Evolutionary conservation across 1,139 yeast genomes (phyloP).

Genomic region (Magnusiomyces ingens): DNA sequence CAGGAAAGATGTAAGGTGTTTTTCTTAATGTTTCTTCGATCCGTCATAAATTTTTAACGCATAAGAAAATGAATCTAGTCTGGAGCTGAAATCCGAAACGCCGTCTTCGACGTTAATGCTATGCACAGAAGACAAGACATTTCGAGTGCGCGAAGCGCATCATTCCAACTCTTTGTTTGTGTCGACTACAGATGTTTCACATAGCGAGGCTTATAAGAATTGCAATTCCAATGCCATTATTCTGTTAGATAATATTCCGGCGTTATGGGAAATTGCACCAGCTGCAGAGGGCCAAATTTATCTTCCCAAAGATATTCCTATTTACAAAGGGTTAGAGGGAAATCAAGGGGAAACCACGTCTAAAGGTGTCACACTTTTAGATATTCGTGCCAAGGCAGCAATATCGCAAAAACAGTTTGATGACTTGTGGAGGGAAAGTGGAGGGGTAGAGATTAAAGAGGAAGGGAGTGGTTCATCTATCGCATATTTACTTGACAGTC

Average conservation of each 20-base stretch:
- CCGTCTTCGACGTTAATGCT: constrained; percentile 46
- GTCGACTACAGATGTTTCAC: constrained; percentile 21
- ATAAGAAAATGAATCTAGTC: constrained; percentile 34
- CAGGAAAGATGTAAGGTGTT: constrained; percentile 9
- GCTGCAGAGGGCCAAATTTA: constrained; percentile 29
- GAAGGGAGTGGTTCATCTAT: background rate
- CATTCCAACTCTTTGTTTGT: constrained; percentile 78
- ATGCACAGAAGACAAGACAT: constrained; percentile 56
- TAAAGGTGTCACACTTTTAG: constrained; percentile 13
- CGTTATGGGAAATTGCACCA: constrained; percentile 33
- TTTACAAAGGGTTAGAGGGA: constrained; percentile 38
- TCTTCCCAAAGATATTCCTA: constrained; percentile 42
- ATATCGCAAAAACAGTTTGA: constrained; percentile 53
- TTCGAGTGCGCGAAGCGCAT: constrained; percentile 66
- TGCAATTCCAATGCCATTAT: constrained; percentile 23
- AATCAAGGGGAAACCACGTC: constrained; percentile 1
- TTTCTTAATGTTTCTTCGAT: background rate
- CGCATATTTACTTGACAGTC: constrained; percentile 37
- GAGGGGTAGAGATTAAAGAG: constrained; percentile 49
- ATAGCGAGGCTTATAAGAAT: background rate
- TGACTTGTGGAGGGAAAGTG: constrained; percentile 43
- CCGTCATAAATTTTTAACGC: background rate
- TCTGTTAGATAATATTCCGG: constrained; percentile 42
- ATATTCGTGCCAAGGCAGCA: constrained; percentile 44
- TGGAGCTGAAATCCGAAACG: constrained; percentile 29